Percentiles rank a stretch among this genome's conserved stretches.
Conservation (phyloP, 768 basidiomycete genomes). For the Mycena latifolia region DNA sequence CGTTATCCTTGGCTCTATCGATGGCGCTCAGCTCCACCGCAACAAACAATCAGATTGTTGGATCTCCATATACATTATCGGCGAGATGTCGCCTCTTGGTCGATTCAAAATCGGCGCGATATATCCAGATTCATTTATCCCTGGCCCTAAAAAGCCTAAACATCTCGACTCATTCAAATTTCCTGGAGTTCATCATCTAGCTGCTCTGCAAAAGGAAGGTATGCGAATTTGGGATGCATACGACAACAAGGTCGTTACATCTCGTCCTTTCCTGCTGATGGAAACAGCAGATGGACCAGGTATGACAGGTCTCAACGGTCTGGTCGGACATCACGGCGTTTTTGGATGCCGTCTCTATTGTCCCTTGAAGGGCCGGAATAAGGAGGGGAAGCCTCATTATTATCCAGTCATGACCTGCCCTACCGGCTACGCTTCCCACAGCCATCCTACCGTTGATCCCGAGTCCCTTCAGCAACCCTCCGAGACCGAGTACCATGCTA, state of each 20-base stretch:
- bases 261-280: conserved; percentile 28
- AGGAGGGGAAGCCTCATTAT: conserved; percentile 42
- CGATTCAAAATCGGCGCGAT: conserved; percentile 19
- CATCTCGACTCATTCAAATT: conserved; percentile 40
- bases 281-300: conserved; percentile 43
- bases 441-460: conserved; percentile 46
- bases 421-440: conserved; percentile 33
- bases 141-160: conserved; percentile 43
- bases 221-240: conserved; percentile 46
- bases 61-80: neutral
- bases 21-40: neutral
- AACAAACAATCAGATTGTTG: neutral
- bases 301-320: conserved; percentile 45
- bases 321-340: conserved; percentile 36
- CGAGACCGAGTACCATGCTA: conserved; percentile 28
- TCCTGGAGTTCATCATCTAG: conserved; percentile 39
- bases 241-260: conserved; percentile 9
- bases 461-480: neutral
- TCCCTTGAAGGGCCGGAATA: conserved; percentile 41
- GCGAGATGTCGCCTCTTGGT: neutral
- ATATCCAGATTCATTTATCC: conserved; percentile 38
- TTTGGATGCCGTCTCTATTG: conserved; percentile 22
- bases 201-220: conserved; percentile 37
- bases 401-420: conserved; percentile 48
- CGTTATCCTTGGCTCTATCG: neutral